phyloP scores from a whole-genome alignment of 2,329 filamentous ascomycete genomes.

The Talaromyces islandicus region DNA sequence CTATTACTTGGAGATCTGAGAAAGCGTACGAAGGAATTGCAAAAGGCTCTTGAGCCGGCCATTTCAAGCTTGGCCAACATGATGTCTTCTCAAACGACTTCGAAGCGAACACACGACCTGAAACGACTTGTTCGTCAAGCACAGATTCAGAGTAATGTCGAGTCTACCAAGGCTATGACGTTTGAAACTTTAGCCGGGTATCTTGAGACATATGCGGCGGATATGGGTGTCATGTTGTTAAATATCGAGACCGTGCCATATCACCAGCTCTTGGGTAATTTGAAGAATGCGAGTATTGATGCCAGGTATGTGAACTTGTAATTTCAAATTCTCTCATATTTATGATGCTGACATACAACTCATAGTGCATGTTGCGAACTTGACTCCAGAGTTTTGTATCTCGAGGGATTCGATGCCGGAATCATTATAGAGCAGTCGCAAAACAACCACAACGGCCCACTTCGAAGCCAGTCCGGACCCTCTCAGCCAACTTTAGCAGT shows the following conservation, averaged over 20 bases:
- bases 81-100: conserved; percentile 21
- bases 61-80: conserved; percentile 16
- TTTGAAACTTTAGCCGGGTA: conserved; percentile 11
- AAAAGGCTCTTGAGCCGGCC: neutral
- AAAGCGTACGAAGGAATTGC: conserved; percentile 5
- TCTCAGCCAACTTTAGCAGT: conserved; percentile 3
- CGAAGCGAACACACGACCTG: conserved; percentile 22
- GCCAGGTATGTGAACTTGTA: neutral
- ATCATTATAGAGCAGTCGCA: conserved; percentile 9
- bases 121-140: conserved; percentile 20
- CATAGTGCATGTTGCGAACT: conserved; percentile 5
- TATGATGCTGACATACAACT: neutral
- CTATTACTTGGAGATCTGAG: conserved; percentile 2
- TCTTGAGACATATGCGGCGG: conserved; percentile 8
- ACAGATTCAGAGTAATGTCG: conserved; percentile 19
- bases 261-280: conserved; percentile 1
- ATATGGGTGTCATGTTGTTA: conserved; percentile 8
- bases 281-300: conserved; percentile 6
- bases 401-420: conserved; percentile 7
- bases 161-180: conserved; percentile 18
- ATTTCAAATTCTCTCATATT: neutral
- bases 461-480: conserved; percentile 2
- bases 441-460: conserved; percentile 1
- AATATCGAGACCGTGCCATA: conserved; percentile 5
- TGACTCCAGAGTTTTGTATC: conserved; percentile 6